Evolutionary conservation across 208 protist genomes (phyloP).

Genomic region (Acanthamoeba lenticulata): DNA sequence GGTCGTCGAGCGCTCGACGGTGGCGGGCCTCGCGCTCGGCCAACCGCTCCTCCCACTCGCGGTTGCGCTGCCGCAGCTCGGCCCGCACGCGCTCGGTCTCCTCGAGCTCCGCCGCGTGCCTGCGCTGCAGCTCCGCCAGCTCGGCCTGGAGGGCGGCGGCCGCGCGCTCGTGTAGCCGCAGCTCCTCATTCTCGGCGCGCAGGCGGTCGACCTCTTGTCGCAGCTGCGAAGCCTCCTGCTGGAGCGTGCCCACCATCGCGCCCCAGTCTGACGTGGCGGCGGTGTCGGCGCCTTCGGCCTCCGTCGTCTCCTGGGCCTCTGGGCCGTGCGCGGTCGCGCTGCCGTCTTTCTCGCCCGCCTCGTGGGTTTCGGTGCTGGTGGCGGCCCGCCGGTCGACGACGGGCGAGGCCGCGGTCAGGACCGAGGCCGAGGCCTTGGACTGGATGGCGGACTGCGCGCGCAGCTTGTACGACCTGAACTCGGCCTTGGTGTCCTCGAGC

Average conservation of each 20-base stretch:
- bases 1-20: background rate
- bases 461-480: conserved; percentile 46
- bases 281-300: too few relatives aligned
- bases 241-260: too few relatives aligned
- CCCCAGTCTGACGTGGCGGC: too few relatives aligned
- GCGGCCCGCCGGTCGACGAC: background rate
- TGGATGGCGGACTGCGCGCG: conserved; percentile 41
- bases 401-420: background rate
- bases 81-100: background rate
- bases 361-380: too few relatives aligned
- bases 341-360: too few relatives aligned
- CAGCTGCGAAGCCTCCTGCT: background rate
- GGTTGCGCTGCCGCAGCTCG: background rate
- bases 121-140: background rate
- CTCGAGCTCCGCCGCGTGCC: background rate
- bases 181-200: conserved; percentile 2
- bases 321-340: too few relatives aligned
- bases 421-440: background rate
- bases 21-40: background rate
- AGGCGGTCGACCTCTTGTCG: background rate
- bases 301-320: too few relatives aligned
- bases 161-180: background rate
- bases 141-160: background rate
- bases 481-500: conserved; percentile 56
- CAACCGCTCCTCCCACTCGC: background rate